A percentile compares a stretch with the other conserved stretches of the same genome.
These are phyloP conservation scores for Candida albicans DNA, from an alignment of 1,139 yeast genomes.

Conservation along the genomic window DNA sequence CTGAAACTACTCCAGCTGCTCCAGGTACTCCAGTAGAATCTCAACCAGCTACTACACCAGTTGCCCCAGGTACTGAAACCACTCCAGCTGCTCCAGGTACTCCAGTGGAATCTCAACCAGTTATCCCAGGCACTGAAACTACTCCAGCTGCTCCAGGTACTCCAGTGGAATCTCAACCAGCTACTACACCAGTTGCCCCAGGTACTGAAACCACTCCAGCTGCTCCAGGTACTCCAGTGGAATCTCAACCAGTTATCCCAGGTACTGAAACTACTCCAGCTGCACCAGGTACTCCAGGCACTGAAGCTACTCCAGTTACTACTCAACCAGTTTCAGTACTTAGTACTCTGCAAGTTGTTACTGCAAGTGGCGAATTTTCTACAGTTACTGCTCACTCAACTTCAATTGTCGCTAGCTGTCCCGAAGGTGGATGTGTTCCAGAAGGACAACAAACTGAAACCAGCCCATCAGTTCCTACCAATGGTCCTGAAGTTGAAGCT, in stretches of 20 bases:
- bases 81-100: not conserved
- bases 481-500: not conserved
- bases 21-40: not conserved
- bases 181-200: too few species aligned
- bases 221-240: too few species aligned
- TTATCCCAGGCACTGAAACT: not conserved
- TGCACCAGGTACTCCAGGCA: too few species aligned
- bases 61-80: not conserved
- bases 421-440: conserved; percentile 2
- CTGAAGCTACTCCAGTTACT: not conserved
- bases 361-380: not conserved
- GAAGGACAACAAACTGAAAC: not conserved
- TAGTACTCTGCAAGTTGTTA: not conserved
- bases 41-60: not conserved
- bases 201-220: too few species aligned
- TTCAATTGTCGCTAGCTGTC: not conserved
- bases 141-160: too few species aligned
- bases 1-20: not conserved
- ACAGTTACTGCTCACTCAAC: conserved; percentile 1
- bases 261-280: too few species aligned
- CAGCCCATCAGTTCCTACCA: conserved; percentile 2
- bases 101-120: not conserved
- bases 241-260: too few species aligned
- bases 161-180: too few species aligned
- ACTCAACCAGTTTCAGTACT: not conserved